Conservation (phyloP, 345 rosid species). For the Gossypium turneri region DNA sequence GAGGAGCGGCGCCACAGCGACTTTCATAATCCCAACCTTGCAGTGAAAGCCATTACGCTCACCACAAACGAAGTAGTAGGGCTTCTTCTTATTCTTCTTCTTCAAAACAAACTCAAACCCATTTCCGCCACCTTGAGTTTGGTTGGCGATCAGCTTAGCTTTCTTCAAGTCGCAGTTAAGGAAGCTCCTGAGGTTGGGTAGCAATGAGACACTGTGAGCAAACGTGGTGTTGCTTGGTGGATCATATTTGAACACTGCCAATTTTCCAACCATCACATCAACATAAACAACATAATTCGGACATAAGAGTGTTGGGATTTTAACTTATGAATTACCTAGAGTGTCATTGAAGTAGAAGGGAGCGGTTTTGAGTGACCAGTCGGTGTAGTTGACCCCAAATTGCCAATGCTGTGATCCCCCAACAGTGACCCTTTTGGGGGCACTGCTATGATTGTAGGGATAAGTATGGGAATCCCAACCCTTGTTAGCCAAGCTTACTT, state of each 20-base stretch:
- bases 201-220: conserved; percentile 63
- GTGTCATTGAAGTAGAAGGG: conserved; percentile 62
- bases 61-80: conserved; percentile 67
- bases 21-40: conserved; percentile 63
- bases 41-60: conserved; percentile 57
- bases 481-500: conserved; percentile 11
- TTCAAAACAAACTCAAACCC: conserved; percentile 61
- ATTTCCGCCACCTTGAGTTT: conserved; percentile 46
- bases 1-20: conserved; percentile 39
- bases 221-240: not conserved
- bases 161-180: conserved; percentile 42
- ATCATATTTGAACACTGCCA: conserved; percentile 72
- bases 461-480: conserved; percentile 2
- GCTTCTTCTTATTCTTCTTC: conserved; percentile 28
- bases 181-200: conserved; percentile 46
- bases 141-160: conserved; percentile 48
- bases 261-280: not conserved
- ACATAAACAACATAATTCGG: not conserved
- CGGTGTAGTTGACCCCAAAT: conserved; percentile 53
- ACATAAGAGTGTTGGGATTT: not conserved
- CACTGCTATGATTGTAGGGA: not conserved
- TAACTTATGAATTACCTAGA: conserved; percentile 40
- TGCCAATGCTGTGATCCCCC: conserved; percentile 70
- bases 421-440: conserved; percentile 36
- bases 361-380: conserved; percentile 54